Base-by-base conservation (phyloP, 2,329 filamentous ascomycete genomes). In the Verticillium longisporum region DNA sequence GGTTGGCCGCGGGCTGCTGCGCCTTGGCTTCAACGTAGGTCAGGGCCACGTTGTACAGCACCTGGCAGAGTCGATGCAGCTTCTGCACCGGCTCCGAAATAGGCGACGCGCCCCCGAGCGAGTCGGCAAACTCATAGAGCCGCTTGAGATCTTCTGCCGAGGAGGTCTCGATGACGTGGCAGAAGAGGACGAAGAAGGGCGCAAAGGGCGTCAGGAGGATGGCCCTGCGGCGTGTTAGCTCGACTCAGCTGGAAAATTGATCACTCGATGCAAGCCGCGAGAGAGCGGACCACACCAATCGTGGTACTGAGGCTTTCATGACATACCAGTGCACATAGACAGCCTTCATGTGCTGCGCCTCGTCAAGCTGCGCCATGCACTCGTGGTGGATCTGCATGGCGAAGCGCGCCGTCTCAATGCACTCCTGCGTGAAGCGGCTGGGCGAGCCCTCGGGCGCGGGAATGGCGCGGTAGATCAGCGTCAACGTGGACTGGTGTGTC, bases 181-280 rank as follows among this genome's bases (percentile, higher is more conserved):
- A 84, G 70, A 87, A 86, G 32, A 86, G 73, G 32, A 85, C 80
- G 60, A 85, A 84, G 66, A 85, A 84, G 1, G 84, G 83, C 1
- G 83, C 80, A 66, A 87, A 86, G 0, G 83, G 84, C 2, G 80
- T 80, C 63, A 84, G 76, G 26, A 85, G 73, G 32, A 84, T 71
- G n/a, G 78, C 80, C 82, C 82, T 83, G 36, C 4, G 37, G 15
- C 1, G 21, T 11, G n/a, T 41, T 37, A 60, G 37, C 38, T 3
- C 15, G 3, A n/a, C 9, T 61, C 26, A 26, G 26, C 4, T 26
- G 3, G 26, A 4, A 32, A 60, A 56, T 34, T 15, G 3, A n/a
- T n/a, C 26, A 33, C 60, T 68, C 64, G 21, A 67, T 54, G 63
- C 63, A 62, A n/a, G 18, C 33, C 6, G 26, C 14, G 31, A 7